Percentiles rank a stretch among this genome's conserved stretches.
phyloP scores from a whole-genome alignment of 1,284 basidiomycete genomes.

The Pseudozyma pruni region DNA sequence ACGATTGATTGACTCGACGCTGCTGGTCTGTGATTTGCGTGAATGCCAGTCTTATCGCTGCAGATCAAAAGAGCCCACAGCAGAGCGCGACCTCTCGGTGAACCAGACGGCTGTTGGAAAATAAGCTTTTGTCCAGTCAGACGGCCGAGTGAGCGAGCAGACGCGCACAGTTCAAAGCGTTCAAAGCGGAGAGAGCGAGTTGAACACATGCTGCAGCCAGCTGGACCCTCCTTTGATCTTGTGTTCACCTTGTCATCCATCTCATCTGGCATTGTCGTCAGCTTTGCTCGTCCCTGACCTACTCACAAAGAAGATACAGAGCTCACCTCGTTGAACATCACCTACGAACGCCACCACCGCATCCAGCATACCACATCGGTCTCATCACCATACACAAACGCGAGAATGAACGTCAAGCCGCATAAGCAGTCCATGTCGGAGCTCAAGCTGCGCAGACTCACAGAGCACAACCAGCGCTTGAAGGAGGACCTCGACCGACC shows the following conservation, averaged over 20 bases:
- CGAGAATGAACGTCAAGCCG: slow-evolving; percentile 73
- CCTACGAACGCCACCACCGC: too few species aligned
- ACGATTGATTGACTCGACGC: slow-evolving; percentile 22
- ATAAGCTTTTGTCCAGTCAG: not conserved
- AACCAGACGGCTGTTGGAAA: not conserved
- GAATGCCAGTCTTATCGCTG: slow-evolving; percentile 7
- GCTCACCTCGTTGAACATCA: too few species aligned
- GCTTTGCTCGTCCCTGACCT: too few species aligned
- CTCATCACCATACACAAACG: too few species aligned
- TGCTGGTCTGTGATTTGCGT: slow-evolving; percentile 15
- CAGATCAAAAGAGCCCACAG: not conserved
- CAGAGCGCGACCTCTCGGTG: not conserved
- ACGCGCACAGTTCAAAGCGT: not conserved
- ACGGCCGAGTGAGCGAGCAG: slow-evolving; percentile 4
- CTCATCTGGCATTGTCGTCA: too few species aligned
- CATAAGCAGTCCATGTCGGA: slow-evolving; percentile 83
- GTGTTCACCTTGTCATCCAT: not conserved
- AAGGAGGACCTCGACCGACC: slow-evolving; percentile 88
- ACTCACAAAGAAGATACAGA: too few species aligned
- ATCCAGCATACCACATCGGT: too few species aligned
- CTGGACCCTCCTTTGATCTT: too few species aligned
- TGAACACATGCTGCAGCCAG: too few species aligned
- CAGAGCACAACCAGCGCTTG: slow-evolving; percentile 91
- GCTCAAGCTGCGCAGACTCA: slow-evolving; percentile 89
- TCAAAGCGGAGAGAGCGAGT: too few species aligned